Percentiles rank a stretch among this genome's conserved stretches.
phyloP scores from a whole-genome alignment of 192 early-diverging fungal species.

The Jimgerdemannia flammicorona region DNA sequence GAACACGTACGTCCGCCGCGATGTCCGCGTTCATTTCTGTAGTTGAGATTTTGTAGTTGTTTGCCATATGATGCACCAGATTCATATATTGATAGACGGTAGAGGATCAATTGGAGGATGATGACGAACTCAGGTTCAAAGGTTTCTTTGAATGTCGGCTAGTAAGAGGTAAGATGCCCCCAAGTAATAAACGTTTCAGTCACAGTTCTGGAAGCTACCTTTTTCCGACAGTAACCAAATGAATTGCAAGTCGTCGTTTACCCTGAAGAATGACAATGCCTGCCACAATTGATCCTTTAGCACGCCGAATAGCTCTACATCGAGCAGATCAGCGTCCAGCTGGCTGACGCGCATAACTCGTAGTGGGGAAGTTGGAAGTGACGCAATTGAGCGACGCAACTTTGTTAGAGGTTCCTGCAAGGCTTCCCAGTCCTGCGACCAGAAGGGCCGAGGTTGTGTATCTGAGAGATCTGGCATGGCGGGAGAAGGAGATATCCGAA shows the following conservation, averaged over 20 bases:
- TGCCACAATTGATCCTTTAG: constrained; percentile 73
- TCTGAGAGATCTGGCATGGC: neutral
- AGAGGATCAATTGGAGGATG: constrained; percentile 63
- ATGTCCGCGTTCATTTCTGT: constrained; percentile 64
- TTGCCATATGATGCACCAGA: constrained; percentile 77
- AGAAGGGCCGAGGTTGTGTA: constrained; percentile 23
- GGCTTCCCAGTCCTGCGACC: constrained; percentile 46
- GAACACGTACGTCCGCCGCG: constrained; percentile 46
- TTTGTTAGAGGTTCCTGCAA: constrained; percentile 43
- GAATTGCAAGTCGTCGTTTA: constrained; percentile 17
- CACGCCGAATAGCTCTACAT: constrained; percentile 70
- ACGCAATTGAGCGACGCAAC: constrained; percentile 45
- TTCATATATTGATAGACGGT: constrained; percentile 71
- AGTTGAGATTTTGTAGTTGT: constrained; percentile 80
- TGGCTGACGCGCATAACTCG: constrained; percentile 76
- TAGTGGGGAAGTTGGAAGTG: constrained; percentile 47
- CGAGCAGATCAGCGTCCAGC: constrained; percentile 80
- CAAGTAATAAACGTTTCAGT: too few relatives aligned
- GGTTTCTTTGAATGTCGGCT: constrained; percentile 55
- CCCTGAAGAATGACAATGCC: constrained; percentile 67
- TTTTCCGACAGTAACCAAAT: neutral
- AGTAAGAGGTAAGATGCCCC: neutral
- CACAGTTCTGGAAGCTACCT: neutral
- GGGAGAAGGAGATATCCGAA: too few relatives aligned
- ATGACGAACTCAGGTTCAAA: constrained; percentile 73